Base-by-base conservation (phyloP, 2,329 filamentous ascomycete genomes). In the Teratosphaeria gauchensis region DNA sequence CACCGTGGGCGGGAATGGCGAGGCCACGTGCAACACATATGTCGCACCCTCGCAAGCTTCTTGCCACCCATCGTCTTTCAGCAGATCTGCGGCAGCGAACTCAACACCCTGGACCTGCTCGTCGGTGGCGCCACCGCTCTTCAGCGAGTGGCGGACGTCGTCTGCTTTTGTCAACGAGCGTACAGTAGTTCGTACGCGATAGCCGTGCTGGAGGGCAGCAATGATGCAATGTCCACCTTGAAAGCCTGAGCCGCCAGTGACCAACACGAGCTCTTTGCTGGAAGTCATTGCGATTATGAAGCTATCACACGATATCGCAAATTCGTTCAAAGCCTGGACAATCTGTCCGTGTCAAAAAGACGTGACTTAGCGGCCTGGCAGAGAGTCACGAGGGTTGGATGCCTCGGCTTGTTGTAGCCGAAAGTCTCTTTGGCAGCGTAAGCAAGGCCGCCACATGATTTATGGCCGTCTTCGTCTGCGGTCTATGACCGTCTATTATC, bases 181-280 rank as follows among this genome's bases (percentile, higher is more conserved):
- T 19, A 72, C 57, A 3, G 71, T 72, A 31, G 69, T 69, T 51
- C 68, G 68, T 12, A 72, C 66, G 7, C 56, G 60, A 61, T 71
- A 72, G 53, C 70, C 68, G 35, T 59, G 59, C 19, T 61, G 53
- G 8, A 72, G 64, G 7, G 64, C 62, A 51, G 61, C 57, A 14
- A 71, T 53, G 32, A 73, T 66, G 59, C 64, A 64, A 56, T 72
- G 64, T 16, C 63, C 61, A 28, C 61, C 71, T 7, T 73, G 32
- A 59, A 71, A 71, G 51, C 69, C 69, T n/a, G 67, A 66, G 42
- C 67, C 68, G 38, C 69, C 69, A 4, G 68, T 71, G 24, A 71
- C 65, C 38, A 70, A 63, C 35, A 71, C 63, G 2, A 63, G 53
- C 21, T 59, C 54, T 14, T 32, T 28, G 33, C 21, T 32, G 9